Percentiles rank a stretch among this genome's conserved stretches.
These are phyloP conservation scores for Blastomyces emzantsi DNA, from an alignment of 2,329 filamentous ascomycete genomes.

Conservation along the genomic window DNA sequence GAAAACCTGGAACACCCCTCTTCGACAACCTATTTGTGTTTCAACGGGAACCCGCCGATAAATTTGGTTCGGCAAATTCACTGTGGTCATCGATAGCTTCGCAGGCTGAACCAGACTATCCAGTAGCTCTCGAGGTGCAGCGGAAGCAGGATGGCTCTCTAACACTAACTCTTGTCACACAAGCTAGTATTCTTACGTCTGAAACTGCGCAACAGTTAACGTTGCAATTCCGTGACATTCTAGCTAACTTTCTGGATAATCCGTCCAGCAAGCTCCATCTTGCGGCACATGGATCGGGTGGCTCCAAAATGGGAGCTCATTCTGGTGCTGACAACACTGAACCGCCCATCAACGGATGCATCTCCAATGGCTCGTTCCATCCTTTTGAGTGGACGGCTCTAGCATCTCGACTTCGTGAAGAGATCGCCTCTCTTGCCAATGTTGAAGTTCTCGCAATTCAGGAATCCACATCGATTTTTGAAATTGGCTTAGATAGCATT, in stretches of 20 bases:
- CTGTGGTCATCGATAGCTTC: conserved; percentile 51
- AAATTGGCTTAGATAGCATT: conserved; percentile 84
- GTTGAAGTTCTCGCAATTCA: conserved; percentile 45
- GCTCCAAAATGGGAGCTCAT: background rate
- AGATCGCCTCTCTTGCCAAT: conserved; percentile 55
- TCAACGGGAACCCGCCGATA: conserved; percentile 44
- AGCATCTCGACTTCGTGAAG: conserved; percentile 47
- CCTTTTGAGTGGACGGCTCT: conserved; percentile 51
- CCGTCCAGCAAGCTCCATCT: background rate
- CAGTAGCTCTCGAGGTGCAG: conserved; percentile 66
- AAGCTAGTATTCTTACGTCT: conserved; percentile 37
- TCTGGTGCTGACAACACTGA: background rate
- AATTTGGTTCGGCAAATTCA: conserved; percentile 20
- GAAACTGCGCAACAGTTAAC: conserved; percentile 34
- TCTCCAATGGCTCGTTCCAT: conserved; percentile 2
- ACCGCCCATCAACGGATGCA: background rate
- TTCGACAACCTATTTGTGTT: conserved; percentile 83
- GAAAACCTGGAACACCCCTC: conserved; percentile 44
- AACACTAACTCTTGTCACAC: conserved; percentile 51
- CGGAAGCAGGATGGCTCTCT: conserved; percentile 44
- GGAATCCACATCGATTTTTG: conserved; percentile 58
- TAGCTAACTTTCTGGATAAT: conserved; percentile 28
- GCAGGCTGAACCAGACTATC: conserved; percentile 54
- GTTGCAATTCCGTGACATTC: conserved; percentile 32
- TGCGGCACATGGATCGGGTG: background rate